These are phyloP conservation scores for Xylariaceae sp. DNA, from an alignment of 2,329 filamentous ascomycete species.

Conservation along the genomic window DNA sequence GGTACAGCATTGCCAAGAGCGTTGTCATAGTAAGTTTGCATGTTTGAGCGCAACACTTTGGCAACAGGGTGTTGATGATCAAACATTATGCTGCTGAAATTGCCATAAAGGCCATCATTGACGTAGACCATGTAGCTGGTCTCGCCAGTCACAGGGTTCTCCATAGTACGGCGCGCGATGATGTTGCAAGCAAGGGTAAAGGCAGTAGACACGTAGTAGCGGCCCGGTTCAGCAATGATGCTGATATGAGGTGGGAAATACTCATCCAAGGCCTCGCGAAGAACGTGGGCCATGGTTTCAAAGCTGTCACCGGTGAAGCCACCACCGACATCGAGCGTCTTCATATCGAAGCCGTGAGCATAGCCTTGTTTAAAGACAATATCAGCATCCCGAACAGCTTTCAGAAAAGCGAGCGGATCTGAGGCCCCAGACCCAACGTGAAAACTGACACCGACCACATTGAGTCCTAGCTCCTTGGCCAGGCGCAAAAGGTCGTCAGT, in stretches of 20 bases:
- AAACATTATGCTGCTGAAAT: conserved; percentile 99
- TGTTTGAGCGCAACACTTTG: conserved; percentile 72
- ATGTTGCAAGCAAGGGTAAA: conserved; percentile 96
- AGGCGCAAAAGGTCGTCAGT: conserved; percentile 78
- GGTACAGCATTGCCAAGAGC: conserved; percentile 53
- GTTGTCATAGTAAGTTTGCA: conserved; percentile 64
- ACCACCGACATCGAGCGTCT: conserved; percentile 91
- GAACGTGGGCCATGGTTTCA: conserved; percentile 83
- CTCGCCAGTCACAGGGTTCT: conserved; percentile 67
- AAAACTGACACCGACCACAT: conserved; percentile 95
- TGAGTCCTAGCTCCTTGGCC: conserved; percentile 82
- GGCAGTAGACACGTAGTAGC: conserved; percentile 91
- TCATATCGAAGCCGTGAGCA: conserved; percentile 77
- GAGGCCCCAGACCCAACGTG: conserved; percentile 96
- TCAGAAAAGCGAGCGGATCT: conserved; percentile 88
- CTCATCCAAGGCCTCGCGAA: conserved; percentile 80
- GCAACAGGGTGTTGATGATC: conserved; percentile 93
- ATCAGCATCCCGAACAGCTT: conserved; percentile 89
- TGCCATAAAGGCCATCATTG: conserved; percentile 97
- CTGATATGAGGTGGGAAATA: conserved; percentile 84
- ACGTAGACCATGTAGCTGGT: conserved; percentile 95
- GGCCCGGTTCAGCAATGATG: conserved; percentile 94
- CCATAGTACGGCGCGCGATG: conserved; percentile 90
- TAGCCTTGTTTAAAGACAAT: conserved; percentile 85
- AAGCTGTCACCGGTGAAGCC: conserved; percentile 93